Evolutionary conservation across 148 eudicot genomes (phyloP), one percentile per base, ranked within the genome.

Genomic region (Rhododendron vialii): DNA sequence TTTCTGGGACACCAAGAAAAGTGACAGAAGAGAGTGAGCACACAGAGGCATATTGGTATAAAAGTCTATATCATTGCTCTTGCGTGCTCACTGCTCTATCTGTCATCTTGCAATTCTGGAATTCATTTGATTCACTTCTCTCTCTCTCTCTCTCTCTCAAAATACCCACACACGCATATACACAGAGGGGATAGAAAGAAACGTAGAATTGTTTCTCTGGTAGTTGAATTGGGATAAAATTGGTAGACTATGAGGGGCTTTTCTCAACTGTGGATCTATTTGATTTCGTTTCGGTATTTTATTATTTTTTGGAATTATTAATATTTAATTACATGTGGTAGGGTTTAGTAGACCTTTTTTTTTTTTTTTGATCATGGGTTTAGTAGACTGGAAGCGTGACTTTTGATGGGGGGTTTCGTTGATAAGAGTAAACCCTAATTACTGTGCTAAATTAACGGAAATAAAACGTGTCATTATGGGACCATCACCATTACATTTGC

Each of bases 21-120:
- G 81, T 93, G 95, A 93, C 95, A 93, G 95, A 93, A 93, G 95
- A 93, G 95, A 93, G 95, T 93, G 95, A 93, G 95, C 95, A 92
- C 92, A 85, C 92, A 92, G 88, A 87, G 88, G 91, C 88, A 80
- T 89, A 89, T 91, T 90, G 91, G 84, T 86, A 73, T 86, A 90
- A 87, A 53, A 24, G 38, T 35, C 36, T 87, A 84, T 89, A 79
- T 83, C 88, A 85, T 90, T 93, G 90, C 92, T 88, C 90, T 92
- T 93, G 88, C 83, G 95, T 93, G 95, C 95, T 93, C 95, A 93
- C 95, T 87, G 81, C 93, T 93, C 93, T 90, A 78, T 85, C 95
- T 92, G 95, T 93, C 95, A 93, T 45, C 80, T 88, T 89, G 85
- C 53, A n/a, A 13, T 51, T 14, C 85, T 59, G 2, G 83, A 59